phyloP scores from a whole-genome alignment of 2,329 filamentous ascomycete genomes.

The Magnaporthiopsis incrustans region DNA sequence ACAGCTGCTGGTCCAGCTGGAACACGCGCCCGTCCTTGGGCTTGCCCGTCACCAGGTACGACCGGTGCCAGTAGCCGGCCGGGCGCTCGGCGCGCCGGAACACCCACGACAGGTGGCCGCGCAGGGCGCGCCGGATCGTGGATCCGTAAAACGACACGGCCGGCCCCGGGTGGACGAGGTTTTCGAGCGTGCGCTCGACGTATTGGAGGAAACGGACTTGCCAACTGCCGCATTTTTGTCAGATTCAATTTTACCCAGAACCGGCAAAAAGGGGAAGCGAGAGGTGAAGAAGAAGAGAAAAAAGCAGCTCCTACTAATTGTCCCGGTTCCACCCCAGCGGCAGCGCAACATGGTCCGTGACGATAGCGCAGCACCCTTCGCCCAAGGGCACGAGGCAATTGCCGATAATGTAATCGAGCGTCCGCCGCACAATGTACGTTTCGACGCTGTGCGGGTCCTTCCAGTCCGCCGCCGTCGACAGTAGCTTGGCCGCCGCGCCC shows the following conservation, averaged over 20 bases:
- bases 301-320: slow-evolving; percentile 10
- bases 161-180: slow-evolving; percentile 3
- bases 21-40: slow-evolving; percentile 15
- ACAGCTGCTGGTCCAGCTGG: slow-evolving; percentile 17
- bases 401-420: slow-evolving; percentile 15
- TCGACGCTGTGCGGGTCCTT: slow-evolving; percentile 8
- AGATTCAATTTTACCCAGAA: no score
- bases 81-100: slow-evolving; percentile 11
- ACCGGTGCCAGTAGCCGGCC: slow-evolving; percentile 14
- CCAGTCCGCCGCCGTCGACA: background rate
- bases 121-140: slow-evolving; percentile 1
- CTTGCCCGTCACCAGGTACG: slow-evolving; percentile 14
- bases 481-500: background rate
- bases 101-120: slow-evolving; percentile 13
- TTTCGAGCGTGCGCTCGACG: background rate
- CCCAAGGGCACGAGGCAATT: slow-evolving; percentile 11
- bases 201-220: slow-evolving; percentile 12
- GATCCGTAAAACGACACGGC: background rate
- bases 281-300: background rate
- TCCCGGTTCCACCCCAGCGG: slow-evolving; percentile 17
- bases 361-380: slow-evolving; percentile 6
- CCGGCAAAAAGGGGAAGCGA: background rate
- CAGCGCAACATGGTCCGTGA: slow-evolving; percentile 15
- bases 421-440: slow-evolving; percentile 13
- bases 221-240: slow-evolving; percentile 7